Evolutionary conservation across 1,284 basidiomycete species (phyloP), one percentile per base, ranked within the genome.

Genomic region (Leccinum pachyderme): DNA sequence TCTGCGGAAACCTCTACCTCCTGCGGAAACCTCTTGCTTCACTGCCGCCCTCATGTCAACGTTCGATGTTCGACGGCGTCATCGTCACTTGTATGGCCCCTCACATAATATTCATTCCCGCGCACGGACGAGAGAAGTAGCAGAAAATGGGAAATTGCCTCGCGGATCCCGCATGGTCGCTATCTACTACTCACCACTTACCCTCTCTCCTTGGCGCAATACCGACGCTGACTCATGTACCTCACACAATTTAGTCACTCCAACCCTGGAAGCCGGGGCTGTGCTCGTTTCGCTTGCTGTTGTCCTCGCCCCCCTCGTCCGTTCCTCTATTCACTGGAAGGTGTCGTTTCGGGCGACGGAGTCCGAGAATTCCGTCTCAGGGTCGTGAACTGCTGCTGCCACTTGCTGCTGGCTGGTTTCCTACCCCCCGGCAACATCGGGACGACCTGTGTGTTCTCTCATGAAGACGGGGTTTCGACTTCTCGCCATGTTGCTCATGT

Each of bases 91-190:
- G 46, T 61, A 50, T 32, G 56, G 22, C 39, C 39, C 48, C 37
- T 47, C 49, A 29, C 49, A 52, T 18, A 44, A 29, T 31, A 64
- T 68, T 65, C 64, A 67, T 70, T 67, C 66, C 65, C 68, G 65
- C 64, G 58, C 58, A 52, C 22, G 50, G 55, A 28, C 47, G 53
- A 55, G 50, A 58, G 54, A 45, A 15, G 24, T 27, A 45, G 9
- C 44, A 13, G 15, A 45, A 25, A 15, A 9, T 44, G 28, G 41
- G 35, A 18, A 18, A 45, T 18, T 52, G 66, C 65, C 65, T 67
- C 59, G 66, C 67, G 65, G 66, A 61, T 51, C 55, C 57, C 57
- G 66, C 65, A 66, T 67, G 65, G 65, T 54, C 54, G 11, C 28
- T 59, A 57, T 63, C 56, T 61, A 32, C 25, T 11, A 25, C 15